phyloP scores from a whole-genome alignment of 1,139 yeast genomes.

The Blastobotrys aristatus region DNA sequence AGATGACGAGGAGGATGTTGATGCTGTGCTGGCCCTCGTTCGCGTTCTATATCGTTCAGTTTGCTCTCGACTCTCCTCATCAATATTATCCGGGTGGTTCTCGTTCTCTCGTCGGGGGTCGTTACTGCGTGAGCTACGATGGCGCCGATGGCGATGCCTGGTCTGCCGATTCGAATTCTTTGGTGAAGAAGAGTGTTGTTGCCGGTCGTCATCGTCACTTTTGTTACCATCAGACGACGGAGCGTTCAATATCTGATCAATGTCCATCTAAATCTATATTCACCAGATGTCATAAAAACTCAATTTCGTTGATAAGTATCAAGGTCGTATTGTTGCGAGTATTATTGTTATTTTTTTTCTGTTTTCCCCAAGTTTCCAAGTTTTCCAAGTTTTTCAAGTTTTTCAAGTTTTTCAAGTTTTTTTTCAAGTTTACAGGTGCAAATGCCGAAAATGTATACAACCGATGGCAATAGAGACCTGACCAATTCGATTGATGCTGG shows the following conservation, averaged over 20 bases:
- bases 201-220: not conserved
- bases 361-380: not conserved
- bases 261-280: slow-evolving; percentile 22
- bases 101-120: not conserved
- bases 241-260: slow-evolving; percentile 22
- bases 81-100: not conserved
- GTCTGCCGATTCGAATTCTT: not conserved
- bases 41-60: not conserved
- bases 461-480: too few relatives aligned
- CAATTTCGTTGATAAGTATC: too few relatives aligned
- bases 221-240: slow-evolving; percentile 6
- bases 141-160: not conserved
- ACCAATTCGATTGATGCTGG: too few relatives aligned
- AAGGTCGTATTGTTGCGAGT: not conserved
- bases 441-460: too few relatives aligned
- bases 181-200: not conserved
- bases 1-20: slow-evolving; percentile 1
- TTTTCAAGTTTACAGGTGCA: too few relatives aligned
- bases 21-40: slow-evolving; percentile 3
- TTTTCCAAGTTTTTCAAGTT: too few relatives aligned
- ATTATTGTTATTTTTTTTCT: not conserved
- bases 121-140: not conserved
- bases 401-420: too few relatives aligned
- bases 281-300: too few relatives aligned
- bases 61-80: not conserved